phyloP scores from a whole-genome alignment of 371 early-diverging fungal genomes.

The Zychaea mexicana region DNA sequence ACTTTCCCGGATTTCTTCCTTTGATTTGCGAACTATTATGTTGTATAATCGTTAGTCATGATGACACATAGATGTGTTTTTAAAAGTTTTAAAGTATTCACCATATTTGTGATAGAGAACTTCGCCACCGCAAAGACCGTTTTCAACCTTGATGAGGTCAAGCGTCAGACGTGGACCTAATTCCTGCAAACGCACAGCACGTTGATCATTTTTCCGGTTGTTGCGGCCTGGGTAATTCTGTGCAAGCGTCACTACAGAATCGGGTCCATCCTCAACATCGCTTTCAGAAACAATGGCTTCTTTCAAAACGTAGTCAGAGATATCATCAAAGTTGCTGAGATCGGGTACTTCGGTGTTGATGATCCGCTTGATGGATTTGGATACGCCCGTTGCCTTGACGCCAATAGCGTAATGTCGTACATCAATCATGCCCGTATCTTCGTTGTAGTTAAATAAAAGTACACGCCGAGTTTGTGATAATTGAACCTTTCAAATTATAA shows the following conservation, averaged over 20 bases:
- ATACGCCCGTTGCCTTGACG: slow-evolving; percentile 87
- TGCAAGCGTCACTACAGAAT: slow-evolving; percentile 77
- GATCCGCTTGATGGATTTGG: slow-evolving; percentile 86
- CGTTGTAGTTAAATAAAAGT: slow-evolving; percentile 88
- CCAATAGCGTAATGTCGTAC: slow-evolving; percentile 91
- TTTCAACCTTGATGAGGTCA: slow-evolving; percentile 87
- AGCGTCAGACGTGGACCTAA: slow-evolving; percentile 93
- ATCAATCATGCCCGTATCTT: slow-evolving; percentile 81
- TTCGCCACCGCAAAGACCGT: slow-evolving; percentile 92
- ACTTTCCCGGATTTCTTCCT: slow-evolving; percentile 68
- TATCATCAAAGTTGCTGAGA: slow-evolving; percentile 81
- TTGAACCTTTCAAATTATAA: slow-evolving; percentile 64
- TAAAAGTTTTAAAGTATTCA: slow-evolving; percentile 22
- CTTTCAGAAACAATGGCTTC: slow-evolving; percentile 89
- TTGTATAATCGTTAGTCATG: background rate
- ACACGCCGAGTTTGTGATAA: slow-evolving; percentile 89
- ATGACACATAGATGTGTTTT: background rate
- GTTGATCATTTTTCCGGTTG: slow-evolving; percentile 76
- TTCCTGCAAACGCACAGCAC: slow-evolving; percentile 87
- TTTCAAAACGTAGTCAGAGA: slow-evolving; percentile 88
- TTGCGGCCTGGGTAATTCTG: slow-evolving; percentile 80
- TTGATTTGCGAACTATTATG: slow-evolving; percentile 66
- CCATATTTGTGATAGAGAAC: slow-evolving; percentile 82
- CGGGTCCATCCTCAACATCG: slow-evolving; percentile 91
- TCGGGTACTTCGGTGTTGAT: slow-evolving; percentile 80